Evolutionary conservation across 495 filamentous ascomycete species (phyloP), one percentile per base, ranked within the genome.

Genomic region (Podospora fimiseda): DNA sequence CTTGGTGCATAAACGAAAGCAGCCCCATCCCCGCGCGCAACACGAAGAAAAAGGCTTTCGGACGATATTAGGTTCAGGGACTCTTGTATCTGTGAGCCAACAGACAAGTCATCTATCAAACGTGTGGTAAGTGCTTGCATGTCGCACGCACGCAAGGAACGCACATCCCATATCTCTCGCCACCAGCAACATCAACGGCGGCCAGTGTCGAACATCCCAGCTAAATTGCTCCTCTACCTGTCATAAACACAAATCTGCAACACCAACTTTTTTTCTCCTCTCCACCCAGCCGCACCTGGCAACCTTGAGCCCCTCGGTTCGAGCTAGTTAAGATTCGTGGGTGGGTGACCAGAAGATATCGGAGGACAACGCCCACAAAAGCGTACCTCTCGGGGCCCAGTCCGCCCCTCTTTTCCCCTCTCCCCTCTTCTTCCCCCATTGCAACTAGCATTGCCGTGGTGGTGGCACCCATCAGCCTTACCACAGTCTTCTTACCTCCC

Each of bases 381-480:
- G n/a, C n/a, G 15, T 24, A 38, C 48, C 51, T n/a, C 27, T 33
- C 27, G n/a, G n/a, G n/a, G n/a, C 27, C 27, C 27, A 5, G 27
- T 33, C 27, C 11, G 9, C 46, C 53, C 48, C 47, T 45, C 27
- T 33, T 11, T 33, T 33, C 27, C 11, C 6, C 42, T 48, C 54
- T 48, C 27, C 49, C 23, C 19, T n/a, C 50, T 13, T 13, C 41
- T 40, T 22, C 36, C 36, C 33, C 30, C 46, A 33, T 22, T 48
- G 46, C 27, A 33, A 24, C 21, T 23, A 40, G 44, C 47, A 15
- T 14, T 48, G 9, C 23, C 20, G 20, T 15, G 14, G 20, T 39
- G 48, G 45, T 30, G 53, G 41, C 42, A 51, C 42, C 44, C 60
- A 65, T 67, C 64, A 67, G 64, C 64, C 64, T 65, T 67, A 61